Conservation (phyloP, 1,284 basidiomycete species). For the Apiotrichum laibachii region DNA sequence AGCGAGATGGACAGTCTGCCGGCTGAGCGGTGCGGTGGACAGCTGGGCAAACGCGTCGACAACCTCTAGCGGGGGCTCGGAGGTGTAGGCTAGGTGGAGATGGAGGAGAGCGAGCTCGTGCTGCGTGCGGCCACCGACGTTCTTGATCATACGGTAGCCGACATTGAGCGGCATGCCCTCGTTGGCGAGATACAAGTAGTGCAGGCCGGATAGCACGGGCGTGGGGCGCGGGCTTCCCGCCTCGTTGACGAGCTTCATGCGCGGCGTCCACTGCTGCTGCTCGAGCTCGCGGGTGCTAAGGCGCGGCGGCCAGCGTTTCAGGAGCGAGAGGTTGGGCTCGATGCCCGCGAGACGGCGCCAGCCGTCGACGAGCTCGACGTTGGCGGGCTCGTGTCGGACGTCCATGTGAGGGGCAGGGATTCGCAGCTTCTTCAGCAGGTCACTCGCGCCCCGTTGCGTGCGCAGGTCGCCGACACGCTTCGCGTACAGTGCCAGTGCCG, state of each 20-base stretch:
- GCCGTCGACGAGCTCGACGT: neutral
- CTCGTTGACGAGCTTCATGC: no score
- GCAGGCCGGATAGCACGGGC: constrained; percentile 9
- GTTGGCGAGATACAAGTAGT: constrained; percentile 5
- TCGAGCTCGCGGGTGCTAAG: neutral
- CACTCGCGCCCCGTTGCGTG: neutral
- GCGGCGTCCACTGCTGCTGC: no score
- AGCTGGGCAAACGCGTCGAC: neutral
- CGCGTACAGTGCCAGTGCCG: constrained; percentile 7
- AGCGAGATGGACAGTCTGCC: constrained; percentile 24
- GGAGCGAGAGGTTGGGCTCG: neutral
- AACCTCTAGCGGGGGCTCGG: neutral
- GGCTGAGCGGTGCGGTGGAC: neutral
- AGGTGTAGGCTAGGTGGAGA: constrained; percentile 7
- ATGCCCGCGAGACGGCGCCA: neutral
- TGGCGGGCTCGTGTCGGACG: neutral
- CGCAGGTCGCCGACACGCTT: constrained; percentile 2
- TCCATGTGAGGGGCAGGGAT: neutral
- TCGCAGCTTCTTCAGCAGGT: neutral
- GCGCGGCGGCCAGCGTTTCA: neutral
- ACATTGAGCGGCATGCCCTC: neutral
- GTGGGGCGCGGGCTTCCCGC: neutral
- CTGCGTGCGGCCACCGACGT: neutral
- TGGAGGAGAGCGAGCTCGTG: constrained; percentile 1
- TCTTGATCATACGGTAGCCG: neutral